Evolutionary conservation across 192 early-diverging fungal species (phyloP).

Genomic region (Backusella liffmaniae): DNA sequence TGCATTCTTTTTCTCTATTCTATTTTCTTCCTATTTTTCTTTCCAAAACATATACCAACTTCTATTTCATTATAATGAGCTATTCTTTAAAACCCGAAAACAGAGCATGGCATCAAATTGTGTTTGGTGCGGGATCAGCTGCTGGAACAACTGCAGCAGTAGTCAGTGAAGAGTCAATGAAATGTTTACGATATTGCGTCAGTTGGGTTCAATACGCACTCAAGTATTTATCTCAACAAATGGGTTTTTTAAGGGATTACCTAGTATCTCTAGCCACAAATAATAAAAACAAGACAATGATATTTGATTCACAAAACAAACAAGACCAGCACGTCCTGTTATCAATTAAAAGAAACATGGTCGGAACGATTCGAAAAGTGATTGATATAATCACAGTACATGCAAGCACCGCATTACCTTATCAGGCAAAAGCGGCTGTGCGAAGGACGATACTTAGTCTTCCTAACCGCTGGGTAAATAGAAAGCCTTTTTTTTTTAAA

Average conservation of each 20-base stretch:
- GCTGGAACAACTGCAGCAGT: conserved; percentile 69
- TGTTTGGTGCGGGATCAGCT: conserved; percentile 55
- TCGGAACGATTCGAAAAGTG: conserved; percentile 77
- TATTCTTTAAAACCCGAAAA: background rate
- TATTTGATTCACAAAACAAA: background rate
- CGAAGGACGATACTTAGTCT: conserved; percentile 77
- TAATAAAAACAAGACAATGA: background rate
- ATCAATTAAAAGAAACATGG: conserved; percentile 68
- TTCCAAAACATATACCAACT: background rate
- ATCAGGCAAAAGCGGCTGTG: conserved; percentile 72
- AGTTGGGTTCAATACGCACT: conserved; percentile 84
- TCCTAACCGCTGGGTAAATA: conserved; percentile 70
- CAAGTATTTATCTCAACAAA: conserved; percentile 64
- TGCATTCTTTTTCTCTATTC: background rate
- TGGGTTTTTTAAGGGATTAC: conserved; percentile 55
- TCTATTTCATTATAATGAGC: background rate
- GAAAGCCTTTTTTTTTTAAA: background rate
- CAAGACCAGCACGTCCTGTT: conserved; percentile 18
- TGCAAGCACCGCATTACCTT: conserved; percentile 78
- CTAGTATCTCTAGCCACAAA: conserved; percentile 43
- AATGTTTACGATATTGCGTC: conserved; percentile 82
- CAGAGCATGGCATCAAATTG: conserved; percentile 52
- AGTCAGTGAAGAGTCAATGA: conserved; percentile 85
- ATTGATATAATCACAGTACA: conserved; percentile 83
- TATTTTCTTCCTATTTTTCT: background rate